Percentiles rank a stretch among this genome's conserved stretches.
These are phyloP conservation scores for Davidsoniella eucalypti DNA, from an alignment of 2,329 filamentous ascomycete species.

Conservation along the genomic window DNA sequence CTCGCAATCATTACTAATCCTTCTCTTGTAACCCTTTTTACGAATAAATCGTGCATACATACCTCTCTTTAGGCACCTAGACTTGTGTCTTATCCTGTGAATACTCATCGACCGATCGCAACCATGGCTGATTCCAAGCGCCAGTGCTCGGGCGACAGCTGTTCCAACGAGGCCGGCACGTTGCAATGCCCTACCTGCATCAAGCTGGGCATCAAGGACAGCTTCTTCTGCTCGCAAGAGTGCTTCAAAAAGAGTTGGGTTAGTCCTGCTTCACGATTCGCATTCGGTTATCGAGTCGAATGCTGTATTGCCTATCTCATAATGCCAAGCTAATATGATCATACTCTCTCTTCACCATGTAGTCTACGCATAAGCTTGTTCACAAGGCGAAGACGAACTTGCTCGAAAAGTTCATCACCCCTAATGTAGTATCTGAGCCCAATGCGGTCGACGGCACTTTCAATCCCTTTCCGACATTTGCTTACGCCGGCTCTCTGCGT, in stretches of 20 bases:
- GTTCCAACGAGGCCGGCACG: constrained; percentile 67
- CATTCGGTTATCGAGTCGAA: neutral
- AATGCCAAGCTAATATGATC: neutral
- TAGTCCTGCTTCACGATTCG: constrained; percentile 21
- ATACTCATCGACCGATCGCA: neutral
- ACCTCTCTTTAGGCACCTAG: too few species aligned
- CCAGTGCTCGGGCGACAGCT: constrained; percentile 69
- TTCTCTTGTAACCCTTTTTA: too few species aligned
- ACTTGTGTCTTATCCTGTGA: too few species aligned
- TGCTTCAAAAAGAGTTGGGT: constrained; percentile 99
- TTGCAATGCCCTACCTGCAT: constrained; percentile 92
- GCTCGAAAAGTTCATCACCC: constrained; percentile 57
- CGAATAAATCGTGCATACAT: too few species aligned
- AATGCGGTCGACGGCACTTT: constrained; percentile 77
- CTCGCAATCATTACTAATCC: too few species aligned
- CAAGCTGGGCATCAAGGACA: constrained; percentile 72
- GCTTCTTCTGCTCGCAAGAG: constrained; percentile 94
- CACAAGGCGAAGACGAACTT: constrained; percentile 58
- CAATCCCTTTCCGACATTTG: constrained; percentile 83
- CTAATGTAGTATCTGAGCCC: constrained; percentile 77
- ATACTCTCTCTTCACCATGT: neutral
- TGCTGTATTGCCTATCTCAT: neutral
- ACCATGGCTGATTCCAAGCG: constrained; percentile 37
- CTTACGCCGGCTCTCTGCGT: constrained; percentile 64
- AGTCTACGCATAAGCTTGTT: constrained; percentile 35